These are phyloP conservation scores for Gaertneriomyces semiglobifer DNA, from an alignment of 192 early-diverging fungal genomes.

Conservation along the genomic window DNA sequence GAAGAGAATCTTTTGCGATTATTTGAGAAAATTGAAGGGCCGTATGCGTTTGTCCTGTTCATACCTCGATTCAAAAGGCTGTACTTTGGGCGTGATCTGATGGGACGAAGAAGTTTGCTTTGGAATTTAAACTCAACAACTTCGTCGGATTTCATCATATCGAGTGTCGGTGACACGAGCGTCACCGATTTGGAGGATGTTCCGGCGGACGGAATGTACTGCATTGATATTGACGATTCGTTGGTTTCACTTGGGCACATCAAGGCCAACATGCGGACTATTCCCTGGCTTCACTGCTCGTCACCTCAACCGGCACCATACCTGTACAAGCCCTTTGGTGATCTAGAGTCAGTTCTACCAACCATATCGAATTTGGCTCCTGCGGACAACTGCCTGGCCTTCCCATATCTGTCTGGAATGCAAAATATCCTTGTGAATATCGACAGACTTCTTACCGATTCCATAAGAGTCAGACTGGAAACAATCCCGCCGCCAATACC, in stretches of 20 bases:
- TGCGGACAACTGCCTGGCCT: no score
- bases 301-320: no score
- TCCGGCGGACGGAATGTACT: slow-evolving; percentile 74
- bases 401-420: no score
- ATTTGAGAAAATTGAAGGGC: slow-evolving; percentile 66
- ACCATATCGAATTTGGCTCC: no score
- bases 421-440: no score
- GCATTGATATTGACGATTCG: slow-evolving; percentile 28
- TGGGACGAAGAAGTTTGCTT: slow-evolving; percentile 79
- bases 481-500: slow-evolving; percentile 6
- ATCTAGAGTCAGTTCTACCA: no score
- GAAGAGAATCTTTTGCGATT: slow-evolving; percentile 28
- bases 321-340: no score
- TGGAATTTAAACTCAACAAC: slow-evolving; percentile 39
- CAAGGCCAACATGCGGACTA: no score
- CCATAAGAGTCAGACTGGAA: neutral
- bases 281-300: no score
- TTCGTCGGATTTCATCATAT: no score
- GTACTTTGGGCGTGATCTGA: slow-evolving; percentile 82
- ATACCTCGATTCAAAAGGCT: slow-evolving; percentile 34
- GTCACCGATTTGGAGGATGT: slow-evolving; percentile 28
- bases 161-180: no score
- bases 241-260: no score
- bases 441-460: slow-evolving; percentile 32
- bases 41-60: slow-evolving; percentile 76